Conservation (phyloP, 345 rosid species). For the Psidium friedrichsthalianum region DNA sequence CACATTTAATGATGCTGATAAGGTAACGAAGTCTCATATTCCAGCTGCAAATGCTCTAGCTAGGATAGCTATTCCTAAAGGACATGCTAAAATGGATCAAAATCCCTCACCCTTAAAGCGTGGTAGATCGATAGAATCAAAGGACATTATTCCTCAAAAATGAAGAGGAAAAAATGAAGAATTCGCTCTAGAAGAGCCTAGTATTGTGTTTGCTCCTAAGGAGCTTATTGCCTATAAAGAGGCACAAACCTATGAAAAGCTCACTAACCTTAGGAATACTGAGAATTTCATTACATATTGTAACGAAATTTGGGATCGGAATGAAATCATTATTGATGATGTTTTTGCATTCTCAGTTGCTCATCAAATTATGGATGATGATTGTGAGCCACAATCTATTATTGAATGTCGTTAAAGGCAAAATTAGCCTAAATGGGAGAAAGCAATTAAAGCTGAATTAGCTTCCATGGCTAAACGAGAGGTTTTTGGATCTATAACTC, state of each 20-base stretch:
- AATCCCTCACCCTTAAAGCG: neutral
- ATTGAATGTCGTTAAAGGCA: neutral
- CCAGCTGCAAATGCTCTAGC: neutral
- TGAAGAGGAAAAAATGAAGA: accelerated
- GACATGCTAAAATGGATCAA: neutral
- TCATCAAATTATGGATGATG: neutral
- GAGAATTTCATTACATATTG: neutral
- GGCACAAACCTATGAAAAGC: neutral
- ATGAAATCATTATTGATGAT: neutral
- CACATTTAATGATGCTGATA: neutral
- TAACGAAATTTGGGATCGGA: neutral
- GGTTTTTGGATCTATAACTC: neutral
- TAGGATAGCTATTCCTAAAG: neutral
- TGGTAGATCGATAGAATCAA: neutral
- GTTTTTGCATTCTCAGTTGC: neutral
- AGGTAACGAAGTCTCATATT: neutral
- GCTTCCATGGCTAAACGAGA: neutral
- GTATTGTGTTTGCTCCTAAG: neutral
- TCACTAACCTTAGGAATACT: accelerated
- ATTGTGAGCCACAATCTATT: neutral
- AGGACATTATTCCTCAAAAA: neutral
- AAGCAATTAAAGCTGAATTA: neutral
- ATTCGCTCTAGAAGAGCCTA: neutral
- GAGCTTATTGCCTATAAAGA: neutral
- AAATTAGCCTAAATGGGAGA: neutral